Base-by-base conservation (phyloP, 495 filamentous ascomycete genomes). In the Podospora pseudoanserina region DNA sequence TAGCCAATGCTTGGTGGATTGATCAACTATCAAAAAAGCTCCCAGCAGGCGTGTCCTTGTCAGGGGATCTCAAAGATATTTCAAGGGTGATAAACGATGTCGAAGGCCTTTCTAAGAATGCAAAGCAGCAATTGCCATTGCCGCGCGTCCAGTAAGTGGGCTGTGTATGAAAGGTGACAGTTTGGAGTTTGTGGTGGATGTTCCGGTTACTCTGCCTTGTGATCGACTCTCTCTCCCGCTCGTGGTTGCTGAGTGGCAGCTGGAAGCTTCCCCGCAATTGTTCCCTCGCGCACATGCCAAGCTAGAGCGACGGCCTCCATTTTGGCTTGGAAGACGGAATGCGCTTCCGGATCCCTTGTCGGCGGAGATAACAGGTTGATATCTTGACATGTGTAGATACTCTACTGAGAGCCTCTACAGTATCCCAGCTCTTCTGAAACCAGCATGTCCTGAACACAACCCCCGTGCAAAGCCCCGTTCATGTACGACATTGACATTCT, bases 111-210 rank as follows among this genome's bases (percentile, higher is more conserved):
- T 49, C 39, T 49, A 58, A 58, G 0, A 20, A 58, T 58, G n/a
- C 18, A 9, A 19, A 58, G 7, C 6, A 58, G 23, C 55, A 58
- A 4, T 58, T 58, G 55, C n/a, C n/a, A 26, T 20, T 58, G 55
- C 55, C 55, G 23, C 55, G 55, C 55, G 55, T 58, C 55, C 30
- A 23, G 23, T 26, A 49, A 58, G 55, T 58, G 55, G 55, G 55
- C 55, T 58, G 55, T 58, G 55, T 58, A 26, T 20, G 55, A 58
- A 58, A 58, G 55, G 55, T 16, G 39, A 49, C 39, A 49, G 39
- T 49, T 49, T 5, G 39, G 13, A 11, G 9, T 49, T 5, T 32
- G 23, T 23, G 23, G 23, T 49, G 39, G 39, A 49, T 49, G 39
- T 49, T 49, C 39, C 39, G 39, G 39, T 49, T 49, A 49, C 39